These are phyloP conservation scores for Microcyclospora tardicrescens DNA, from an alignment of 2,329 filamentous ascomycete species.

Conservation along the genomic window DNA sequence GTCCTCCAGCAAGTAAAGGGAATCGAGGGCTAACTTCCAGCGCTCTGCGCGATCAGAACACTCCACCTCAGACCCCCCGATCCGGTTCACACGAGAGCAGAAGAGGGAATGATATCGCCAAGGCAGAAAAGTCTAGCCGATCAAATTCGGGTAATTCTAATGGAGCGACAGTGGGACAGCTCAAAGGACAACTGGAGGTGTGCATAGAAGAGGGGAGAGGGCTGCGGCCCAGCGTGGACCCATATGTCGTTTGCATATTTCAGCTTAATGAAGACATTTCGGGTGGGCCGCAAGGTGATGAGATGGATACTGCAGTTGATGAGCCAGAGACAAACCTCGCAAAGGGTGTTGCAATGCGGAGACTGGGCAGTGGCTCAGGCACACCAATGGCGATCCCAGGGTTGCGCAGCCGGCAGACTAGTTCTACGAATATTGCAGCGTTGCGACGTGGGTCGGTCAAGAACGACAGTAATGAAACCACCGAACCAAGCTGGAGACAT, in stretches of 20 bases:
- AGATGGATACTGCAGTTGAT: conserved; percentile 27
- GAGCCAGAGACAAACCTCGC: conserved; percentile 46
- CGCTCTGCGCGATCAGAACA: conserved; percentile 65
- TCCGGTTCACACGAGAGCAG: conserved; percentile 59
- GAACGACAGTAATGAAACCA: conserved; percentile 50
- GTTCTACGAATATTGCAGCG: conserved; percentile 74
- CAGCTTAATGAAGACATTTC: conserved; percentile 96
- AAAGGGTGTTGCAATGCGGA: conserved; percentile 36
- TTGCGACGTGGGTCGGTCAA: conserved; percentile 30
- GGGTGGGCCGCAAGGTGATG: conserved; percentile 55
- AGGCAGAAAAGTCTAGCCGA: conserved; percentile 18
- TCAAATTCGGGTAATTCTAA: conserved; percentile 21
- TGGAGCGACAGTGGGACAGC: conserved; percentile 50
- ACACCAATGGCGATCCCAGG: conserved; percentile 83
- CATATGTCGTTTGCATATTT: conserved; percentile 93
- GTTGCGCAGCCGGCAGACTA: conserved; percentile 87
- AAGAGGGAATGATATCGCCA: conserved; percentile 26
- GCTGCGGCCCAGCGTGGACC: conserved; percentile 68
- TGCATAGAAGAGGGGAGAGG: conserved; percentile 78
- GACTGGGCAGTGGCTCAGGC: conserved; percentile 64
- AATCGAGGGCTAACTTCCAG: conserved; percentile 65
- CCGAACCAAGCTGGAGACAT: conserved; percentile 88
- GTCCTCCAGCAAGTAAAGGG: conserved; percentile 52
- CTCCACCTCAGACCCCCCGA: conserved; percentile 77
- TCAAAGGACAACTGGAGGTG: conserved; percentile 80